phyloP scores from a whole-genome alignment of 441 rosid species.

The Brassica hybrid region DNA sequence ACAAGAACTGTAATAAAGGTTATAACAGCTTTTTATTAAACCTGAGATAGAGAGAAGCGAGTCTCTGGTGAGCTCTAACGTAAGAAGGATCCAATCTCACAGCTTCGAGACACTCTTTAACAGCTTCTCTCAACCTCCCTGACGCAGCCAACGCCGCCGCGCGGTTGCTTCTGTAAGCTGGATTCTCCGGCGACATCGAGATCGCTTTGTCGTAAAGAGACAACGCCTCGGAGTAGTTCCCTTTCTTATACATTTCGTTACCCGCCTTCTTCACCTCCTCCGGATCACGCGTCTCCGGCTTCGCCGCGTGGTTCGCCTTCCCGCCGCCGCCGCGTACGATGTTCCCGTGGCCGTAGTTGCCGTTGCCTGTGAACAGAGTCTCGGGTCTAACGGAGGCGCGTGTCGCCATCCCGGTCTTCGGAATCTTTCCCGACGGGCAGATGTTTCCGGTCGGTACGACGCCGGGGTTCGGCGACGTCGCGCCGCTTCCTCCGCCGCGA shows the following conservation, averaged over 20 bases:
- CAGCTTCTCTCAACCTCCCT: constrained; percentile 64
- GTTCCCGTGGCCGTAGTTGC: constrained; percentile 77
- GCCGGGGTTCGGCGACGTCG: constrained; percentile 49
- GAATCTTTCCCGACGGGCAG: constrained; percentile 70
- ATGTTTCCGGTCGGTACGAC: constrained; percentile 64
- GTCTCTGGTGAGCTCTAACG: constrained; percentile 52
- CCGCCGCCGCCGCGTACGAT: constrained; percentile 50
- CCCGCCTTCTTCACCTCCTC: constrained; percentile 66
- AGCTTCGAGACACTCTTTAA: constrained; percentile 69
- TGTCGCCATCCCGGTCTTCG: constrained; percentile 51
- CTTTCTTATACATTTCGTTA: constrained; percentile 64
- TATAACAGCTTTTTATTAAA: constrained; percentile 6
- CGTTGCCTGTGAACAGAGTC: constrained; percentile 54
- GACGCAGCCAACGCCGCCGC: constrained; percentile 66
- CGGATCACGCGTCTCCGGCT: constrained; percentile 43
- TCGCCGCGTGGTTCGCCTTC: constrained; percentile 13
- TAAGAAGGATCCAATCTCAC: constrained; percentile 58
- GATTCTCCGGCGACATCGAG: constrained; percentile 57
- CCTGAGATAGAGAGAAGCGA: constrained; percentile 56
- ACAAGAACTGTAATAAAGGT: not conserved
- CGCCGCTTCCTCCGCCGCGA: constrained; percentile 40
- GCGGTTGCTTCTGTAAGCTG: constrained; percentile 66
- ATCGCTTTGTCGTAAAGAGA: constrained; percentile 62
- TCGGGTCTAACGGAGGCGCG: constrained; percentile 47
- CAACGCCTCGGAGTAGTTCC: constrained; percentile 62